Evolutionary conservation across 2,329 filamentous ascomycete genomes (phyloP).

Genomic region (Westerdykella sp.): DNA sequence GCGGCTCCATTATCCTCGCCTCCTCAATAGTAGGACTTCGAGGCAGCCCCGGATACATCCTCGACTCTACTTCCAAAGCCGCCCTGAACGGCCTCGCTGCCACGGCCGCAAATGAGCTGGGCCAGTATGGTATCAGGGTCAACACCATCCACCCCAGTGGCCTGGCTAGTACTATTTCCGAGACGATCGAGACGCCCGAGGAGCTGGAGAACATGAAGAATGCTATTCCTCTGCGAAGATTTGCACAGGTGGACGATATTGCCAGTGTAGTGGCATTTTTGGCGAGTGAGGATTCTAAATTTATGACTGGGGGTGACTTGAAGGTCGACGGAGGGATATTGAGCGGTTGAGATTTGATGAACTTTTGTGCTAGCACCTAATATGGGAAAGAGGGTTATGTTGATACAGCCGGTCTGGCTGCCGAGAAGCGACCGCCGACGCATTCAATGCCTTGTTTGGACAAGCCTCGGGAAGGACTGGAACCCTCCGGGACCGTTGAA

Average conservation of each 20-base stretch:
- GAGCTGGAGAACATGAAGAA: slow-evolving; percentile 29
- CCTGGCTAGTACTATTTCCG: background rate
- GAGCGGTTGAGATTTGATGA: slow-evolving; percentile 1
- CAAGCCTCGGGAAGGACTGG: too few relatives aligned
- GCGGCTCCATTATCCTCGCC: slow-evolving; percentile 37
- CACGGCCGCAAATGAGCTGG: slow-evolving; percentile 36
- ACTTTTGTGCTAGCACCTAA: too few relatives aligned
- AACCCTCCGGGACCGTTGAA: too few relatives aligned
- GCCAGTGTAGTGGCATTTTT: slow-evolving; percentile 36
- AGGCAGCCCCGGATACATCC: slow-evolving; percentile 32
- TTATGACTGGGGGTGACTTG: slow-evolving; percentile 34
- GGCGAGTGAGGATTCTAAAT: slow-evolving; percentile 36
- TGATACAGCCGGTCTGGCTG: too few relatives aligned
- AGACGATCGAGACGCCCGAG: slow-evolving; percentile 29
- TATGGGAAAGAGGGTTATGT: too few relatives aligned
- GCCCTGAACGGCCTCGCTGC: slow-evolving; percentile 36
- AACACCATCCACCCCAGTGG: slow-evolving; percentile 39
- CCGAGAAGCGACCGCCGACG: too few relatives aligned
- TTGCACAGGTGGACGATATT: slow-evolving; percentile 36
- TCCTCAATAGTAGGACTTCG: slow-evolving; percentile 38
- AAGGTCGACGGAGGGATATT: slow-evolving; percentile 32
- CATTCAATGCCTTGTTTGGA: too few relatives aligned
- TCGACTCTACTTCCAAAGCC: slow-evolving; percentile 36
- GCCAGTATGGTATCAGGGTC: slow-evolving; percentile 35
- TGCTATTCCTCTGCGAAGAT: slow-evolving; percentile 32